Evolutionary conservation across 2,329 filamentous ascomycete genomes (phyloP), one percentile per base, ranked within the genome.

Genomic region (Claviceps pazoutovae): DNA sequence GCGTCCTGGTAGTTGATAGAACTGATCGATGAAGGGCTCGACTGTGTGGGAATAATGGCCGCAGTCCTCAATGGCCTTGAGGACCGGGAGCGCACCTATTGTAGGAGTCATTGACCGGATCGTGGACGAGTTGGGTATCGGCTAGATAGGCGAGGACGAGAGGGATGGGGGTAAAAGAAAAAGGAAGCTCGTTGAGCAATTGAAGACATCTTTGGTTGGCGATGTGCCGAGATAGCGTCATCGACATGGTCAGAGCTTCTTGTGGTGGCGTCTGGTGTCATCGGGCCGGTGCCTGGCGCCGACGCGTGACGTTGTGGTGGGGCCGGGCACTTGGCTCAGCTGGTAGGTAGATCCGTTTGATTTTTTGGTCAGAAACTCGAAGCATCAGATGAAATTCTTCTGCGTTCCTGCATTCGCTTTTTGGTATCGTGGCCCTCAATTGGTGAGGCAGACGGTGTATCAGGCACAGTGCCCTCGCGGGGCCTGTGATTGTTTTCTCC

Each of bases 1-100:
- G 58, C 80, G 79, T 52, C 76, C 71, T 11, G 88, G 87, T 36
- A 95, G 75, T 60, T 80, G 73, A 63, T 78, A 78, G 53, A 90
- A 72, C 66, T 89, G 83, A 9, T 78, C 73, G 46, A 88, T 62
- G 66, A 80, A 95, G 9, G 89, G 89, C 57, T 80, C 72, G 58
- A 95, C 83, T 1, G 86, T 86, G 60, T 80, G 79, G 57, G 74
- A 71, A 67, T 82, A 94, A 66, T 89, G 82, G 58, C 84, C 80
- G 66, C 86, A 91, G 57, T 95, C 88, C 56, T 75, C 70, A 13
- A 93, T 71, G 39, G 79, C 76, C 57, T 79, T 78, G 58, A 95
- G 70, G n/a, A 74, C 67, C 5, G 89, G 88, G 19, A 95, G 70
- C 9, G 53, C 46, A 55, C 83, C 77, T 83, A 91, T 85, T 13